Evolutionary conservation across 2,329 filamentous ascomycete species (phyloP), one percentile per base, ranked within the genome.

Genomic region (Myriosclerotinia duriaeana): DNA sequence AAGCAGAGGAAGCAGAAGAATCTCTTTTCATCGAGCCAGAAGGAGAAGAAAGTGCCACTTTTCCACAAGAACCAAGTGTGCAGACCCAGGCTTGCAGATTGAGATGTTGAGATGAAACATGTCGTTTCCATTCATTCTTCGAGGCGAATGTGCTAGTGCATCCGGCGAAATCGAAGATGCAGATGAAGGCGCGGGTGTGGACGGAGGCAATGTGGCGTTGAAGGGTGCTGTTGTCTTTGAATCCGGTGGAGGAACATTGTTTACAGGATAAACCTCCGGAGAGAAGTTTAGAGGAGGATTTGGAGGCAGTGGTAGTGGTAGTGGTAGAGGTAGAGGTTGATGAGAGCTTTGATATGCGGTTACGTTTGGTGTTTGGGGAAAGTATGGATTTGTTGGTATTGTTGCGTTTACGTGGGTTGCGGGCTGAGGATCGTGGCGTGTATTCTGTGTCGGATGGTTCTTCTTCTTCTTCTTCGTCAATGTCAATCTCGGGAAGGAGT

Each of bases 91-190:
- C 90, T 54, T 84, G 80, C 3, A 91, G 81, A 64, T 88, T 85
- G 30, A 97, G 81, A 75, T 98, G 94, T 75, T 96, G 90, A 0
- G 89, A 90, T 42, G 82, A 80, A 73, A 94, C 87, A 75, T 98
- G 94, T 0, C 94, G 87, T 78, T 97, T 97, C 94, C 94, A 97
- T 77, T 97, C 93, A 76, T 97, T 97, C 79, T 96, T 97, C 71
- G 84, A 88, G 3, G 85, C 83, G 74, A 97, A 97, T 0, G 83
- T 87, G 2, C 87, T 85, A 0, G 69, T 71, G 78, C 94, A 98
- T 44, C 89, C 90, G 66, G 93, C 95, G 65, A 86, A 88, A 40
- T 85, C 81, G 76, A 97, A 93, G 66, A 92, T 87, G 77, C 94
- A 98, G 34, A 83, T 81, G 74, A 94, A 95, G 0, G 86, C 83